Base-by-base conservation (phyloP, 306 rosid genomes). In the Malus asiatica region DNA sequence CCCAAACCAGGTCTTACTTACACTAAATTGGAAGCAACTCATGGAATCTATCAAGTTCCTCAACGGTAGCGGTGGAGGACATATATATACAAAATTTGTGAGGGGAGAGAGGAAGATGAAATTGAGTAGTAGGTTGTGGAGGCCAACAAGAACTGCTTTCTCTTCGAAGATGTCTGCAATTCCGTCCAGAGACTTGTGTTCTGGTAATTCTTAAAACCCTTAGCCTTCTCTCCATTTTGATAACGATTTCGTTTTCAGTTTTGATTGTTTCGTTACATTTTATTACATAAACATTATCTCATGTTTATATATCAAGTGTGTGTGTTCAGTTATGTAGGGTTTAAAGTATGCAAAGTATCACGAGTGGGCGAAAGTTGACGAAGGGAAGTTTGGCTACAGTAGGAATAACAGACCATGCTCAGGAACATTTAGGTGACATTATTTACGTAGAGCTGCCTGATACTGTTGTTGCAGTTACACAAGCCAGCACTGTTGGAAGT, bases 311-410 rank as follows among this genome's bases (percentile, higher is more conserved):
- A 30, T 30, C 32, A 3, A 3, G 8, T 66, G 25, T 59, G 10
- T 27, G 0, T 42, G 58, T 57, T 23, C 58, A 77, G 74, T 22
- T 65, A 64, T 33, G 20, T 38, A 48, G 52, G 18, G 33, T 14
- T 33, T 75, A 6, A 65, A 65, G 40, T 75, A 32, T 51, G 40
- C 40, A 3, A 55, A 65, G 53, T 65, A 65, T 35, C 71, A 64
- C 32, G 78, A 75, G 63, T 75, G 78, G 78, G 71, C 51, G 11
- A 64, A 66, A 62, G 63, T 63, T 22, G 65, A 59, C 18, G 78
- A 30, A 11, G 78, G 78, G 42, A 75, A 64, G 59, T 25, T 30
- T 32, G 71, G 78, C 71, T 12, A 75, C 62, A 6, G 23, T 63
- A 20, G 78, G 78, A 38, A 30, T 75, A 8, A 32, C 71, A 19